A percentile compares a stretch with the other conserved stretches of the same genome.
phyloP scores from a whole-genome alignment of 257 asterid species.

The Solanum boliviense region DNA sequence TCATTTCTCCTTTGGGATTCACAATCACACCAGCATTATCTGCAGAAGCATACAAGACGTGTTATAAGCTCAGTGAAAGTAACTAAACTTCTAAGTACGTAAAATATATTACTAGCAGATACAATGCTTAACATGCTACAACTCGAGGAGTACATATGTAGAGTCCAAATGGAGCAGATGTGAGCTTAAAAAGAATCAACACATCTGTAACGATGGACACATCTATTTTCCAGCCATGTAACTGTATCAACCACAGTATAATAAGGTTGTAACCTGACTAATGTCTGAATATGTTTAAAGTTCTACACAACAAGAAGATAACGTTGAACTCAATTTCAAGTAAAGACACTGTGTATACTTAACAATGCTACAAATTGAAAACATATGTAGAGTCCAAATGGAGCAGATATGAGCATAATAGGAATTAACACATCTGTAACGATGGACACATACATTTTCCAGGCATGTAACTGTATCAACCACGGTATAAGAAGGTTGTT shows the following conservation, averaged over 20 bases:
- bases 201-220: conserved; percentile 61
- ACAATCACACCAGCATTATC: conserved; percentile 58
- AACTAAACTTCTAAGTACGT: not conserved
- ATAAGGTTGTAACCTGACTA: conserved; percentile 36
- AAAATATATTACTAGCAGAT: not conserved
- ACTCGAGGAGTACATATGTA: conserved; percentile 3
- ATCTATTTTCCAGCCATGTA: conserved; percentile 46
- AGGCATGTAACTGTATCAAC: conserved; percentile 57
- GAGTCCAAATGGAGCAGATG: conserved; percentile 67
- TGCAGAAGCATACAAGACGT: not conserved
- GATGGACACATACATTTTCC: conserved; percentile 45
- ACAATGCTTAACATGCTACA: not conserved
- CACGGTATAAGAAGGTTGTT: conserved; percentile 22
- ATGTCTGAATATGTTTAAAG: conserved; percentile 1
- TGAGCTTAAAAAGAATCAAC: conserved; percentile 18
- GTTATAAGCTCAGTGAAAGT: not conserved
- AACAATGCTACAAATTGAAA: not conserved
- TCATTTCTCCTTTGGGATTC: conserved; percentile 54
- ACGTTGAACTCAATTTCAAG: not conserved
- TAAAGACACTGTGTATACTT: not conserved
- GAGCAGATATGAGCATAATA: conserved; percentile 45
- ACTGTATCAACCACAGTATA: conserved; percentile 42
- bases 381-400: conserved; percentile 42
- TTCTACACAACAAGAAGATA: conserved; percentile 5
- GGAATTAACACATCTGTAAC: conserved; percentile 43